Evolutionary conservation across 352 stramenopile species (phyloP), one percentile per base, ranked within the genome.

Genomic region (Phytopythium oedochilum): DNA sequence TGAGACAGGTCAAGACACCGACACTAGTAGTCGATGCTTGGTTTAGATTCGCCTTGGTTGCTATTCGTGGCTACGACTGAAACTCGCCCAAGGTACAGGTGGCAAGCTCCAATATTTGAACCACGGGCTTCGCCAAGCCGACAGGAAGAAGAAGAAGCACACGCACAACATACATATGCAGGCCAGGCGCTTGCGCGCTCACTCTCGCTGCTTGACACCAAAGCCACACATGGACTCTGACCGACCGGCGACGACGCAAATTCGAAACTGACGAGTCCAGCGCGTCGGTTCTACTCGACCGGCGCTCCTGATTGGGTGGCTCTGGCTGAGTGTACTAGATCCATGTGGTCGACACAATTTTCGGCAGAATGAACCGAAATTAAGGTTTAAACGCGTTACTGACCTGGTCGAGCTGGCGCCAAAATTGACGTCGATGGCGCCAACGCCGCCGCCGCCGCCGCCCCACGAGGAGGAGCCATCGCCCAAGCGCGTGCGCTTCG

Each of bases 1-100:
- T 89, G 79, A 92, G 82, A 92, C 82, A 92, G 82, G 82, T 92
- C 82, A 92, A 90, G 79, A 55, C 63, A 61, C 73, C 65, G 71
- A 83, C 78, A 89, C 65, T 62, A 48, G 39, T 39, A 71, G 79
- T 86, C 68, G 56, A 59, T 55, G 59, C 83, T 90, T 92, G 83
- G 83, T 90, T 90, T 89, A 87, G 74, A 90, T 71, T 90, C 60
- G 83, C 83, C 68, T 75, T 79, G 81, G 75, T 68, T 57, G 52
- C 50, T 92, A 76, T 92, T 70, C 71, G 78, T 78, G 78, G 66
- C 64, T 86, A 79, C 78, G 78, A 92, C 83, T 90, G 77, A 79
- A 72, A 70, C 77, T 71, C 62, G 74, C 80, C 78, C 83, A 92
- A 92, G 66, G 83, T 49, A 70, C 71, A 73, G 80, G 60, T 92